Conservation (phyloP, 257 asterid genomes). For the Nicotiana tomentosiformis region DNA sequence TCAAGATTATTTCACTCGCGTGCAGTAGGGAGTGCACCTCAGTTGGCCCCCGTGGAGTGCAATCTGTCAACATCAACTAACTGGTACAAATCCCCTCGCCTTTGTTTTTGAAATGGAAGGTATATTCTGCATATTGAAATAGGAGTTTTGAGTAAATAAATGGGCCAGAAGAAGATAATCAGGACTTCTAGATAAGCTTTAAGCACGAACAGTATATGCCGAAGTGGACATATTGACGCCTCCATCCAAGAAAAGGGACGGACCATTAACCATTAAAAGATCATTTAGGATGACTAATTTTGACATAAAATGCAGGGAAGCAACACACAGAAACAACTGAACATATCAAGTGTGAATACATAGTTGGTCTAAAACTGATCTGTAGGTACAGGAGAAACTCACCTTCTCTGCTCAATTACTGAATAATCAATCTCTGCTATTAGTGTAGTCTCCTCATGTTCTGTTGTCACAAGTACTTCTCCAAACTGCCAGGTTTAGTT, state of each 20-base stretch:
- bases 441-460: constrained; percentile 66
- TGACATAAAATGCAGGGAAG: background rate
- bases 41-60: constrained; percentile 23
- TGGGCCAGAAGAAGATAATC: background rate
- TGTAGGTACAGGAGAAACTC: background rate
- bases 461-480: constrained; percentile 88
- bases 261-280: background rate
- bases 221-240: background rate
- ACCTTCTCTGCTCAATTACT: constrained; percentile 77
- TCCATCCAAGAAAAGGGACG: background rate
- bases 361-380: constrained; percentile 7
- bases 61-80: constrained; percentile 72
- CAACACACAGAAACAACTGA: background rate
- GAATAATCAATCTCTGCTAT: constrained; percentile 83
- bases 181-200: background rate
- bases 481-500: constrained; percentile 63
- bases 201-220: background rate
- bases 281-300: background rate
- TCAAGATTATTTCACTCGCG: background rate
- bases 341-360: background rate
- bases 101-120: constrained; percentile 76
- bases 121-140: constrained; percentile 39
- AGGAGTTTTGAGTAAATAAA: background rate
- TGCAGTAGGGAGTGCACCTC: background rate
- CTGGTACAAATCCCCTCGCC: constrained; percentile 83